Evolutionary conservation across 2,329 filamentous ascomycete genomes (phyloP), one percentile per base, ranked within the genome.

Genomic region (Aspergillus awamori): DNA sequence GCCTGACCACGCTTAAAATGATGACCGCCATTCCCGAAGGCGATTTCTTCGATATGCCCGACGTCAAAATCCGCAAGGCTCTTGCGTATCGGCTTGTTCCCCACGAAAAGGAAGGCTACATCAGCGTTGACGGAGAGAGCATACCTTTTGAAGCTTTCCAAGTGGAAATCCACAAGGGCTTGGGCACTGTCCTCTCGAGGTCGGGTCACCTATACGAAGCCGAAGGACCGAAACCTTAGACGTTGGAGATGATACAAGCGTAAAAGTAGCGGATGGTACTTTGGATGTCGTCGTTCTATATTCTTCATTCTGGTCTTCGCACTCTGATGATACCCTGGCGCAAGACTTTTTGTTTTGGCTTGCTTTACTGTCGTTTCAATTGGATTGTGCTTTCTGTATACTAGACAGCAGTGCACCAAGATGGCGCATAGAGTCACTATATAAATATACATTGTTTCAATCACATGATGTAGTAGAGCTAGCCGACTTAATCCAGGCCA

Each of bases 61-160:
- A 90, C 41, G 90, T 97, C 11, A 83, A 84, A 30, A 94, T 97
- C 76, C 86, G 88, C 69, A 99, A 99, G 76, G 84, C 97, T 4
- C 84, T 85, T n/a, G 95, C 89, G 0, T 97, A 95, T 74, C 86
- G 95, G 45, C 89, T 99, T 64, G 88, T 89, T 3, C 95, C 95
- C 0, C 87, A 86, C 57, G 79, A 89, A 64, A 80, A 85, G 41
- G 84, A 88, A 64, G 94, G 94, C 1, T 95, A 91, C 74, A 96
- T 99, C 74, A 96, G 92, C 74, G 92, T 99, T 66, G 95, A 98
- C 72, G 95, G 95, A 39, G 95, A 99, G 78, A 84, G 86, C 57
- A 83, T 96, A 2, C 90, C 92, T 0, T 98, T 96, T 74, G 89
- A 89, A 69, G 90, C 92, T 0, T 96, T 97, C 73, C 95, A 99